Evolutionary conservation across 257 asterid species (phyloP).

Genomic region (Capsicum chinense): DNA sequence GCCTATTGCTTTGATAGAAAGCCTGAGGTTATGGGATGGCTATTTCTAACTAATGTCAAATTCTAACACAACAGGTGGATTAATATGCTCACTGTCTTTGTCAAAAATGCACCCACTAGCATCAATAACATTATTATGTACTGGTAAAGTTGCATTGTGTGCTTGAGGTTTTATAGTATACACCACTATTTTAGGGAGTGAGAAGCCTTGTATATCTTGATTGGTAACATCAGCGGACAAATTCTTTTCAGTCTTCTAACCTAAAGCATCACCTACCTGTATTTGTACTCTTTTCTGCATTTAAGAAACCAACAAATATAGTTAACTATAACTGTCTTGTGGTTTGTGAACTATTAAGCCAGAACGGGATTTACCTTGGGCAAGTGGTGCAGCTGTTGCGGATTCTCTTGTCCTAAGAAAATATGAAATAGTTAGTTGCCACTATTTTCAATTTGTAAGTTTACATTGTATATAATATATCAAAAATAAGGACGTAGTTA

Average conservation of each 20-base stretch:
- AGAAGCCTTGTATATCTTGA: conserved; percentile 45
- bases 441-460: no score
- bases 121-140: conserved; percentile 38
- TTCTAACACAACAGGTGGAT: conserved; percentile 40
- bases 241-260: conserved; percentile 46
- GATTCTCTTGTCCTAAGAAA: no score
- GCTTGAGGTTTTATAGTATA: conserved; percentile 45
- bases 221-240: conserved; percentile 30
- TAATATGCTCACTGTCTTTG: conserved; percentile 44
- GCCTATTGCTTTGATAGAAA: conserved; percentile 45
- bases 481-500: no score
- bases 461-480: no score
- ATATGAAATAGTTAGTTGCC: no score
- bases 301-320: no score
- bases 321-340: no score
- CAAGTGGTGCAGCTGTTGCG: no score
- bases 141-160: conserved; percentile 37
- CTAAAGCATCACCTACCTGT: conserved; percentile 55
- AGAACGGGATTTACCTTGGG: no score
- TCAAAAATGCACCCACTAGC: conserved; percentile 37
- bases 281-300: neutral
- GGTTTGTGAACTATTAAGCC: no score
- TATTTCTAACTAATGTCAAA: conserved; percentile 43
- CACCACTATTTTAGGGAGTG: conserved; percentile 41
- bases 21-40: conserved; percentile 41